phyloP scores from a whole-genome alignment of 371 early-diverging fungal genomes.

The Quaeritorhiza haematococci region DNA sequence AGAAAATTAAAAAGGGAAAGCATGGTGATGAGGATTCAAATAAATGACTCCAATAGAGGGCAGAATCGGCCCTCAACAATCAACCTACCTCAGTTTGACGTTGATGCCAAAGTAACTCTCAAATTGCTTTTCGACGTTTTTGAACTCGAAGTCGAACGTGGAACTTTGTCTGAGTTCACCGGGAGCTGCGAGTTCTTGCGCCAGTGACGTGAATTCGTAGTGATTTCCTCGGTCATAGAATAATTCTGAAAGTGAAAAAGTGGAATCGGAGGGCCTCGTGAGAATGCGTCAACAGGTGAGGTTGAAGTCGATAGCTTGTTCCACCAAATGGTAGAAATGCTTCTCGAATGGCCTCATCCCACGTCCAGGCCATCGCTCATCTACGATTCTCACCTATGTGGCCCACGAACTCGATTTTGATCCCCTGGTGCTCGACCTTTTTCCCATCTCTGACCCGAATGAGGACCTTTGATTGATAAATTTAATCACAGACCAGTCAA shows the following conservation, averaged over 20 bases:
- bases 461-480: too few species aligned
- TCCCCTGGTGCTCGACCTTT: conserved; percentile 91
- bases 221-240: conserved; percentile 93
- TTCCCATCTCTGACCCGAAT: conserved; percentile 87
- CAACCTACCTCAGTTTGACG: conserved; percentile 75
- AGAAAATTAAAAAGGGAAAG: neutral
- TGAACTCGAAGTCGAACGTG: conserved; percentile 83
- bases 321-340: too few species aligned
- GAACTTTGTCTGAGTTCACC: conserved; percentile 73
- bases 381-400: conserved; percentile 91
- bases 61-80: too few species aligned
- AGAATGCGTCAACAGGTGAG: too few species aligned
- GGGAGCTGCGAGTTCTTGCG: conserved; percentile 83
- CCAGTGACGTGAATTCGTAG: conserved; percentile 84
- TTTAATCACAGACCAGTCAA: too few species aligned
- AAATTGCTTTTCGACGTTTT: conserved; percentile 87
- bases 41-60: too few species aligned
- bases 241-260: conserved; percentile 56
- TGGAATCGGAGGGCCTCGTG: neutral
- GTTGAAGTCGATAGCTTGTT: too few species aligned
- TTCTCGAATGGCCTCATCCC: too few species aligned
- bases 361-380: too few species aligned
- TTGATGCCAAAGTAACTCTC: conserved; percentile 89
- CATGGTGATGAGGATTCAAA: conserved; percentile 5
- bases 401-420: conserved; percentile 95